These are phyloP conservation scores for Salix brachista DNA, from an alignment of 345 rosid species.

Conservation along the genomic window DNA sequence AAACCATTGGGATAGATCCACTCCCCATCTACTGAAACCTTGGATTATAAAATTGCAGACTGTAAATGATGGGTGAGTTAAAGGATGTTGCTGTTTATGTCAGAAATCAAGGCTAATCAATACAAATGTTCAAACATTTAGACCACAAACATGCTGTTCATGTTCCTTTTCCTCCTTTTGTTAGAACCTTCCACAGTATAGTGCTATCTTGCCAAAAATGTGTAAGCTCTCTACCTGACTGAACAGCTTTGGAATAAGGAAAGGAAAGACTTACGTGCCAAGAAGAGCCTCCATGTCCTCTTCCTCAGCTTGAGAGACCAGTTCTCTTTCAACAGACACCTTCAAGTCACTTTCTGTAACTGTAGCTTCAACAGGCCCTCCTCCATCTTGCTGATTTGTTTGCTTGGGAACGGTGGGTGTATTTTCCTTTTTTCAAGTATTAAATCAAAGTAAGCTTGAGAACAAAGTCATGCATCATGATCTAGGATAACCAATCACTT, in stretches of 20 bases:
- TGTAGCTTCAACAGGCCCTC: constrained; percentile 59
- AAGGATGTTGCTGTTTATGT: background rate
- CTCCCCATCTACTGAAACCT: background rate
- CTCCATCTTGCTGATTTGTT: constrained; percentile 44
- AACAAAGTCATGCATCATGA: constrained; percentile 10
- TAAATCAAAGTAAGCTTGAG: background rate
- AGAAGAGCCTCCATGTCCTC: constrained; percentile 98
- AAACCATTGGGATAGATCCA: background rate
- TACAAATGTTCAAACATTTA: background rate
- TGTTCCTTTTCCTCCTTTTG: background rate
- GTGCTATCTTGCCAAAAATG: background rate
- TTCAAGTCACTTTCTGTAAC: constrained; percentile 66
- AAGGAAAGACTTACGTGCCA: constrained; percentile 65
- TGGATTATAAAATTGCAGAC: background rate
- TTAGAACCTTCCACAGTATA: background rate
- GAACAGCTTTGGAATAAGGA: background rate
- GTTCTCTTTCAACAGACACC: constrained; percentile 89
- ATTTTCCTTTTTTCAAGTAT: constrained; percentile 61
- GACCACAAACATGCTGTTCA: background rate
- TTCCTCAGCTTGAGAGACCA: constrained; percentile 97
- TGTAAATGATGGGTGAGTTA: background rate
- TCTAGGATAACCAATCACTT: background rate
- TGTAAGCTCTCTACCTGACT: background rate
- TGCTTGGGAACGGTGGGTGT: constrained; percentile 63
- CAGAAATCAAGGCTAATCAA: background rate